Conservation (phyloP, 1,284 basidiomycete species). For the Heterobasidion parviporum region DNA sequence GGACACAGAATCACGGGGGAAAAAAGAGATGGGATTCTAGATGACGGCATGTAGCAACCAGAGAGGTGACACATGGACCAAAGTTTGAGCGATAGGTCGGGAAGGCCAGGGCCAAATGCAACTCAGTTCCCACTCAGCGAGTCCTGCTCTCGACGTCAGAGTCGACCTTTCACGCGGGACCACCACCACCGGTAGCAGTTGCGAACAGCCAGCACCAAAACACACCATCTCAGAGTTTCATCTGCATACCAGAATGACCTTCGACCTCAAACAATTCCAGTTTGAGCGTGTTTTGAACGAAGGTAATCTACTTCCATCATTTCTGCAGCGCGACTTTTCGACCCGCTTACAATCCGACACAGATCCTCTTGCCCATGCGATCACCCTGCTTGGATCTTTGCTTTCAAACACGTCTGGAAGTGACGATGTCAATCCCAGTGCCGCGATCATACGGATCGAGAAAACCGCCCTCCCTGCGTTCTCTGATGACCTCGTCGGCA, state of each 20-base stretch:
- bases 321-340: background rate
- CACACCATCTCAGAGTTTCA: background rate
- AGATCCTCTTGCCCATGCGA: conserved; percentile 45
- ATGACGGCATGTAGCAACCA: no score
- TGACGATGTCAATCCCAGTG: conserved; percentile 15
- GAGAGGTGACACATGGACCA: no score
- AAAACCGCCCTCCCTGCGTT: conserved; percentile 40
- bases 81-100: no score
- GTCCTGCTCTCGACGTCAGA: no score
- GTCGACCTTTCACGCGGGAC: no score
- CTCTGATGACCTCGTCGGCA: conserved; percentile 21
- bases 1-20: no score
- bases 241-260: background rate
- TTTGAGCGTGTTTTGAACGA: conserved; percentile 53
- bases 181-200: no score
- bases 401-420: conserved; percentile 7
- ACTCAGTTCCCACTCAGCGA: no score
- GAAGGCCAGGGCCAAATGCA: no score
- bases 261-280: conserved; percentile 28
- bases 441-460: conserved; percentile 54
- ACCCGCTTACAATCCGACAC: background rate
- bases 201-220: no score
- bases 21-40: no score
- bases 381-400: conserved; percentile 36
- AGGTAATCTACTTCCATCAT: conserved; percentile 22